Percentiles rank a stretch among this genome's conserved stretches.
Evolutionary conservation across 1,284 basidiomycete species (phyloP).

Genomic region (Naganishia sp.): DNA sequence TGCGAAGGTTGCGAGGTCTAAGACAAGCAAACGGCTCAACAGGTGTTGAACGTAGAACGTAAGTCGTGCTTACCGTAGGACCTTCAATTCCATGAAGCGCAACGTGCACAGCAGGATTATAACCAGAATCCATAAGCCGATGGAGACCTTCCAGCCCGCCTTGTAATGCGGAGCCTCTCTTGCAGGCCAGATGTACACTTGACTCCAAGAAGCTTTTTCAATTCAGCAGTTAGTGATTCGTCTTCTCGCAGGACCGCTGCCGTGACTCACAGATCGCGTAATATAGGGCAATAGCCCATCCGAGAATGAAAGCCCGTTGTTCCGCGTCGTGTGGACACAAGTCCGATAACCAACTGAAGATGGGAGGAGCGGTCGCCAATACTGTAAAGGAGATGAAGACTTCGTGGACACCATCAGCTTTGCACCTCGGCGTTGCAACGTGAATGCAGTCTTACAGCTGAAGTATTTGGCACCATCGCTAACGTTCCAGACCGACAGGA

Average conservation of each 20-base stretch:
- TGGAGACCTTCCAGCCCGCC: conserved; percentile 44
- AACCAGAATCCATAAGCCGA: conserved; percentile 44
- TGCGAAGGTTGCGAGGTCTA: conserved; percentile 37
- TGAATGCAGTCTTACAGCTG: conserved; percentile 37
- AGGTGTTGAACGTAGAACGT: neutral
- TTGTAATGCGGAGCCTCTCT: conserved; percentile 44
- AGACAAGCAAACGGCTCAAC: neutral
- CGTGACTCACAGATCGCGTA: conserved; percentile 32
- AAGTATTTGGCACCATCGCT: conserved; percentile 47
- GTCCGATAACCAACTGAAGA: conserved; percentile 50
- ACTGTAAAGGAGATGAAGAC: conserved; percentile 46
- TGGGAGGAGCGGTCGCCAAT: conserved; percentile 44
- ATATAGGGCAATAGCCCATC: conserved; percentile 38
- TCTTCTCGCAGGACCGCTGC: neutral
- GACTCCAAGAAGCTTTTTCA: conserved; percentile 43
- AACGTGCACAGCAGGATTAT: conserved; percentile 37
- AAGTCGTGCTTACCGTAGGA: conserved; percentile 35
- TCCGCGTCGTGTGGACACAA: conserved; percentile 48
- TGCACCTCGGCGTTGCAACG: neutral
- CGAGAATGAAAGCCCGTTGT: conserved; percentile 47
- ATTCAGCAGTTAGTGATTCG: conserved; percentile 34
- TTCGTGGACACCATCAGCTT: conserved; percentile 9
- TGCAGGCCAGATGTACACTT: conserved; percentile 48
- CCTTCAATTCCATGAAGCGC: conserved; percentile 38
- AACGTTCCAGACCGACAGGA: conserved; percentile 49